Percentiles rank a stretch among this genome's conserved stretches.
These are phyloP conservation scores for Sporothrix protearum DNA, from an alignment of 2,329 filamentous ascomycete genomes.

Conservation along the genomic window DNA sequence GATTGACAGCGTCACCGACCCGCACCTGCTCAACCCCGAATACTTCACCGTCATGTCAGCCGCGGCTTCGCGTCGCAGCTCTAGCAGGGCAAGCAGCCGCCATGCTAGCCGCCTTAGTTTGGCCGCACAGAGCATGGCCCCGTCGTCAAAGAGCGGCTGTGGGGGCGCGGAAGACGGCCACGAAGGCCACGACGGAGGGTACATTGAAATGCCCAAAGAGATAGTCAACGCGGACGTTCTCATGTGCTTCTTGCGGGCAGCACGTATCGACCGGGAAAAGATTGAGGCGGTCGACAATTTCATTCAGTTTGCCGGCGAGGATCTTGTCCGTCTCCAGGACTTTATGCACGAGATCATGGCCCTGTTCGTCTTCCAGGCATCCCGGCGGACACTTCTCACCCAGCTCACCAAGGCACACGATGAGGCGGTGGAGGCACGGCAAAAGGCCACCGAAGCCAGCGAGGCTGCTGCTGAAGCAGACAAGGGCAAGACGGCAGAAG, in stretches of 20 bases:
- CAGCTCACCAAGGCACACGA: conserved; percentile 65
- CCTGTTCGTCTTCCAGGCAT: conserved; percentile 84
- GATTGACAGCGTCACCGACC: conserved; percentile 43
- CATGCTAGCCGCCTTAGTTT: conserved; percentile 28
- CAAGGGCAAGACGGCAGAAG: neutral
- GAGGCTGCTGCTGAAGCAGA: conserved; percentile 28
- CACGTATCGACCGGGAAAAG: conserved; percentile 84
- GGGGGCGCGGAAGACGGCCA: conserved; percentile 54
- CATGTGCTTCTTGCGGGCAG: conserved; percentile 62
- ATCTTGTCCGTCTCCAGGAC: conserved; percentile 70
- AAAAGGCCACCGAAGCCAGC: conserved; percentile 10
- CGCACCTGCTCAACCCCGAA: conserved; percentile 67
- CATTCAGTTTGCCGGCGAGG: conserved; percentile 68
- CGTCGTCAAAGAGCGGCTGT: conserved; percentile 33
- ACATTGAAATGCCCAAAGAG: conserved; percentile 35
- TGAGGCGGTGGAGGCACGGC: conserved; percentile 39
- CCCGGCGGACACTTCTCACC: conserved; percentile 70
- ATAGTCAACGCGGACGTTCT: conserved; percentile 65
- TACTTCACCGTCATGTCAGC: conserved; percentile 73
- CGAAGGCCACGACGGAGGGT: conserved; percentile 59
- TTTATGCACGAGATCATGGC: conserved; percentile 83
- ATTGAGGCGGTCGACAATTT: conserved; percentile 77
- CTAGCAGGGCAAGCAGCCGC: conserved; percentile 39
- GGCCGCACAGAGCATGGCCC: conserved; percentile 39
- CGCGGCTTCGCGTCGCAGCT: conserved; percentile 42